phyloP scores from a whole-genome alignment of 2,329 filamentous ascomycete genomes.

The Diaporthe sp. region DNA sequence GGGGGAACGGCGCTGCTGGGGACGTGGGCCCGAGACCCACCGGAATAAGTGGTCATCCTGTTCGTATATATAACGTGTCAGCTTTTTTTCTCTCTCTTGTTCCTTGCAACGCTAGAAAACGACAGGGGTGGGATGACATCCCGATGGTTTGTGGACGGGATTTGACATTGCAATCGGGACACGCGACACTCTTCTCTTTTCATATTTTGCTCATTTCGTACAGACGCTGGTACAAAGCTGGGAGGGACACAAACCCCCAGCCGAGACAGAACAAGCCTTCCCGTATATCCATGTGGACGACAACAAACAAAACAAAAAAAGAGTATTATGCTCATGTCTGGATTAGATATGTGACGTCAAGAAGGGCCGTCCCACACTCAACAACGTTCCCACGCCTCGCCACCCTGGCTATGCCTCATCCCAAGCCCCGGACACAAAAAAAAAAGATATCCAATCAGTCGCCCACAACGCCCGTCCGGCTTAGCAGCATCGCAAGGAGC shows the following conservation, averaged over 20 bases:
- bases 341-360: slow-evolving; percentile 27
- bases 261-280: not conserved
- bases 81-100: not conserved
- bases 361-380: not conserved
- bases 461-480: slow-evolving; percentile 26
- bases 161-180: not conserved
- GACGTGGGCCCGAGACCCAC: slow-evolving; percentile 27
- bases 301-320: slow-evolving; percentile 14
- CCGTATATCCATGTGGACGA: slow-evolving; percentile 23
- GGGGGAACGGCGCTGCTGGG: not conserved
- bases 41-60: slow-evolving; percentile 29
- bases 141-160: not conserved
- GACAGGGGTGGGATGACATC: not conserved
- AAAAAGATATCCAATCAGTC: not conserved
- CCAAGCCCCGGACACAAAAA: not conserved
- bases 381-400: not conserved
- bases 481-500: slow-evolving; percentile 2
- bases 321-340: slow-evolving; percentile 31
- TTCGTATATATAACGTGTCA: slow-evolving; percentile 16
- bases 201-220: slow-evolving; percentile 28
- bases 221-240: slow-evolving; percentile 15
- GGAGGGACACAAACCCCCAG: slow-evolving; percentile 7
- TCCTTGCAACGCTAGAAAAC: not conserved
- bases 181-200: not conserved
- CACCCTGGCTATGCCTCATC: slow-evolving; percentile 14